Base-by-base conservation (phyloP, 225 moss, liverwort and hornwort genomes). In the Anthoceros angustus region DNA sequence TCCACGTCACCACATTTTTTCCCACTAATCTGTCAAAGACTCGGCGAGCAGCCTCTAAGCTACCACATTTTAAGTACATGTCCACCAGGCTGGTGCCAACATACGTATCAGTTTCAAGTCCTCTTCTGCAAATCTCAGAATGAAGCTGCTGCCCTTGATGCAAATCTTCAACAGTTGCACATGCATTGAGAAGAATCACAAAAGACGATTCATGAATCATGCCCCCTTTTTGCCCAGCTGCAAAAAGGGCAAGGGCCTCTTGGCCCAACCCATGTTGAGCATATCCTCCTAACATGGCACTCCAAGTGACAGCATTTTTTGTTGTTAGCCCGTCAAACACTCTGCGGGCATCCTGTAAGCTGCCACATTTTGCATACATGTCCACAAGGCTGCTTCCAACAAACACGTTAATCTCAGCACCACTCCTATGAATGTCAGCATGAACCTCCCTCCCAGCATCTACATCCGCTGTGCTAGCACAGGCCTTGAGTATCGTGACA, bases 291-390 rank as follows among this genome's bases (percentile, higher is more conserved):
- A 55, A 18, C n/a, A 55, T 55, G 55, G 55, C 55, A 55, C 55
- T 55, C 55, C 55, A 55, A 23, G 55, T 9, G 8, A 55, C 55
- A 18, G 23, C 55, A 23, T 55, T 23, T 23, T 23, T 18, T 11
- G 6, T n/a, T n/a, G n/a, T 2, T 23, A 55, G 5, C 55, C 23
- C 23, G n/a, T 55, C 23, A 23, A 55, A 55, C 55, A 55, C 18
- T 23, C 23, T 55, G 7, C 55, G 55, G n/a, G 55, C 55, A 20
- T 18, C 18, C n/a, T 55, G 7, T 18, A 55, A 18, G 18, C 14
- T 55, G n/a, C 55, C 55, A 20, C 55, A 55, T 23, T n/a, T 55
- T 18, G 55, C 55, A 20, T 55, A 55, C 55, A 55, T 55, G 55
- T 7, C n/a, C 0, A 55, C 55, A 18, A 55, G 14, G 15, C n/a